Percentiles rank a stretch among this genome's conserved stretches.
These are phyloP conservation scores for Peltaster fructicola DNA, from an alignment of 2,329 filamentous ascomycete genomes.

Conservation along the genomic window DNA sequence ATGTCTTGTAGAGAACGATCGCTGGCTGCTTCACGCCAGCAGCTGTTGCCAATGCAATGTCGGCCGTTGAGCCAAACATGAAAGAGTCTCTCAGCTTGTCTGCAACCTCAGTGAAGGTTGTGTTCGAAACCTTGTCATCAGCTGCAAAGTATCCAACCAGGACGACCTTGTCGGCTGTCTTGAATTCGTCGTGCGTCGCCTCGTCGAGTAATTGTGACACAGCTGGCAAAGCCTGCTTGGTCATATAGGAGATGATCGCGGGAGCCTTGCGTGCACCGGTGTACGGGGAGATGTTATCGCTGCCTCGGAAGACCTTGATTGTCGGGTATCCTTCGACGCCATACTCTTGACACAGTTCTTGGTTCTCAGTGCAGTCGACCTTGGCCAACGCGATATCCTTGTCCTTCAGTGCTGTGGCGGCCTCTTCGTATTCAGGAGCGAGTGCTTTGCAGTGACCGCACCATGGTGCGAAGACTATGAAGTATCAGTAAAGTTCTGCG, in stretches of 20 bases:
- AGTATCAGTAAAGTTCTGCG: background rate
- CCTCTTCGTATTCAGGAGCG: conserved; percentile 78
- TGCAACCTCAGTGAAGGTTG: conserved; percentile 65
- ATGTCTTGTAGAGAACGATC: conserved; percentile 90
- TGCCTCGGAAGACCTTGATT: conserved; percentile 93
- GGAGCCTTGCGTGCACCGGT: conserved; percentile 75
- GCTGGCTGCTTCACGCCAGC: conserved; percentile 78
- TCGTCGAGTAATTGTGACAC: conserved; percentile 61
- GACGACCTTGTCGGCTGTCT: conserved; percentile 93
- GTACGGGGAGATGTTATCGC: conserved; percentile 67
- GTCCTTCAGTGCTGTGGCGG: conserved; percentile 67
- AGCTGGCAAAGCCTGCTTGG: conserved; percentile 88
- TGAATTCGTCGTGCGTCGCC: conserved; percentile 83
- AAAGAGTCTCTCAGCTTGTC: conserved; percentile 68
- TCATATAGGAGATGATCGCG: conserved; percentile 72
- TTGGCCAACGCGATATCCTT: conserved; percentile 75
- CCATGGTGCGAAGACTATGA: conserved; percentile 79
- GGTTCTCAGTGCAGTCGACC: conserved; percentile 89
- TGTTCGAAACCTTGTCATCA: conserved; percentile 68
- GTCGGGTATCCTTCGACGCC: conserved; percentile 97
- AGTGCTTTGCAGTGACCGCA: conserved; percentile 98
- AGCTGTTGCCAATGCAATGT: conserved; percentile 67
- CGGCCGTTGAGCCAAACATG: conserved; percentile 78
- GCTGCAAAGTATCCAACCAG: conserved; percentile 72
- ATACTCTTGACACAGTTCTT: conserved; percentile 73